A percentile compares a stretch with the other conserved stretches of the same genome.
Conservation (phyloP, 768 basidiomycete genomes). For the Sarcodon sp. region DNA sequence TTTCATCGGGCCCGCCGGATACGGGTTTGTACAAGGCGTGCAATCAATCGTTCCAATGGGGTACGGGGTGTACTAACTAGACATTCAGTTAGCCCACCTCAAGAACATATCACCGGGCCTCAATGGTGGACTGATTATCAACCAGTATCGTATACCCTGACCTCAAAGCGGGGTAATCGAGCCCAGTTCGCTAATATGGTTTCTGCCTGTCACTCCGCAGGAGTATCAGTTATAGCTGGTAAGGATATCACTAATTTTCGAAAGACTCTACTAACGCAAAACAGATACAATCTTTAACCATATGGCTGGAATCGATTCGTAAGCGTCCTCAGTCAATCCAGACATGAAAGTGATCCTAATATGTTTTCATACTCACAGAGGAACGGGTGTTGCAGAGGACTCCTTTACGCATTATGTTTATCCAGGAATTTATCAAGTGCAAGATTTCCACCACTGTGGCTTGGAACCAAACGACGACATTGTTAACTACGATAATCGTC, state of each 20-base stretch:
- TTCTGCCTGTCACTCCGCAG: conserved; percentile 21
- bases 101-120: conserved; percentile 42
- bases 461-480: conserved; percentile 38
- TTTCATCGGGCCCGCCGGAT: conserved; percentile 57
- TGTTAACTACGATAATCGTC: conserved; percentile 35
- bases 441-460: conserved; percentile 55
- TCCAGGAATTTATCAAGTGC: conserved; percentile 13
- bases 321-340: too few species aligned
- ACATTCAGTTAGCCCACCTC: conserved; percentile 30
- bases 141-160: conserved; percentile 51
- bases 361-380: background rate
- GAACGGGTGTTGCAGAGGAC: conserved; percentile 32
- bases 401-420: conserved; percentile 37
- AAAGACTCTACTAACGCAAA: background rate
- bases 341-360: background rate
- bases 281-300: conserved; percentile 51
- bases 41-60: background rate
- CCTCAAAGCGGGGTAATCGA: conserved; percentile 52
- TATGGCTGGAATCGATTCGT: conserved; percentile 33
- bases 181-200: conserved; percentile 32
- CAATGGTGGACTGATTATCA: conserved; percentile 75
- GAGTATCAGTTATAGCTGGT: conserved; percentile 28
- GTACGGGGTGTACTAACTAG: too few species aligned
- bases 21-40: conserved; percentile 56
- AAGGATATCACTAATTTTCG: background rate